Percentiles rank a stretch among this genome's conserved stretches.
Conservation (phyloP, 805 yeast species). For the Candida andamanensis region DNA sequence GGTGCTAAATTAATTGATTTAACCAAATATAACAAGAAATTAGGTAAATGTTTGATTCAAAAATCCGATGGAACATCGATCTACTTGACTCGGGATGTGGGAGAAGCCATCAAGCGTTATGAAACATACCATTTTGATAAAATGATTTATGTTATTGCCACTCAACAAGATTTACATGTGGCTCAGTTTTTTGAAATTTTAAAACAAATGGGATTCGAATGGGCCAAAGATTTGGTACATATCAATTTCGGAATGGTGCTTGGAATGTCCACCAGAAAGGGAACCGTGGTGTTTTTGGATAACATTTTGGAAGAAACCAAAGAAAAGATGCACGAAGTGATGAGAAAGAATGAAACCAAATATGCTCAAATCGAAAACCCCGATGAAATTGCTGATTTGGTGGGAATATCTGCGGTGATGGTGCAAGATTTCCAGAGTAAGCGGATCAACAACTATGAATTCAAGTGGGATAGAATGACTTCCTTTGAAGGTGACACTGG, state of each 20-base stretch:
- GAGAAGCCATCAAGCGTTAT: constrained; percentile 91
- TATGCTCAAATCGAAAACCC: constrained; percentile 92
- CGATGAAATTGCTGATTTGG: constrained; percentile 88
- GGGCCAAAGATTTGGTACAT: constrained; percentile 80
- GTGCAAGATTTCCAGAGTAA: constrained; percentile 98
- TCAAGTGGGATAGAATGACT: constrained; percentile 97
- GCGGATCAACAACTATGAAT: constrained; percentile 92
- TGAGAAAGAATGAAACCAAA: constrained; percentile 86
- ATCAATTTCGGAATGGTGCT: constrained; percentile 96
- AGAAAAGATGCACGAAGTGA: constrained; percentile 92
- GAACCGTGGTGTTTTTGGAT: constrained; percentile 97
- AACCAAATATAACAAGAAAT: constrained; percentile 77
- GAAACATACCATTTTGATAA: constrained; percentile 82
- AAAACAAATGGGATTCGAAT: constrained; percentile 82
- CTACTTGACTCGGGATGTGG: constrained; percentile 92
- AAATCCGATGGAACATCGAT: constrained; percentile 94
- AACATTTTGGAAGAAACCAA: constrained; percentile 89
- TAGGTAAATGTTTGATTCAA: constrained; percentile 88
- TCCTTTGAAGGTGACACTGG: constrained; percentile 99
- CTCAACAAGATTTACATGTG: constrained; percentile 91
- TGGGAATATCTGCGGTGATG: constrained; percentile 97
- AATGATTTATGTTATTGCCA: constrained; percentile 93
- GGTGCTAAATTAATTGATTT: constrained; percentile 90
- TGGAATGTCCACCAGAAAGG: constrained; percentile 98
- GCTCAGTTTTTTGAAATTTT: constrained; percentile 93